phyloP scores from a whole-genome alignment of 495 filamentous ascomycete species.

The Aspergillus steynii region DNA sequence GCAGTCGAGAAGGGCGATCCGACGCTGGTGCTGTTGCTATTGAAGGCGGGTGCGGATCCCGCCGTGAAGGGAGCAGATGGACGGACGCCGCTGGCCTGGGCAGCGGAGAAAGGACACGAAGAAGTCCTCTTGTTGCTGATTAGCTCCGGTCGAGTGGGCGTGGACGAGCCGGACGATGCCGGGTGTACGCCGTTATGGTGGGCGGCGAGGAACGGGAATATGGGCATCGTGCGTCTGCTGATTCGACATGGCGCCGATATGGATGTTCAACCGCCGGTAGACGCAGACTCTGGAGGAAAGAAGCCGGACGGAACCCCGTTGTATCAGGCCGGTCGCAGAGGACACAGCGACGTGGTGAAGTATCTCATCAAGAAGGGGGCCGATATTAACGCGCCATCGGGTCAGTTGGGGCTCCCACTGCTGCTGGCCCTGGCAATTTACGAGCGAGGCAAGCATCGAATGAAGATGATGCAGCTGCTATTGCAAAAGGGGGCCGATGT shows the following conservation, averaged over 20 bases:
- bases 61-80: conserved; percentile 22
- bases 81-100: conserved; percentile 40
- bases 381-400: conserved; percentile 17
- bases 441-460: conserved; percentile 20
- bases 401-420: conserved; percentile 18
- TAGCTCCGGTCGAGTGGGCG: conserved; percentile 23
- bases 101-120: conserved; percentile 34
- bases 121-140: conserved; percentile 34
- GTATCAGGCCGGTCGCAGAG: conserved; percentile 27
- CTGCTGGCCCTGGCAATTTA: conserved; percentile 20
- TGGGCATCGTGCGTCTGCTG: conserved; percentile 22
- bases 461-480: conserved; percentile 25
- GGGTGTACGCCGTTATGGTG: conserved; percentile 36
- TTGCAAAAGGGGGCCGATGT: conserved; percentile 41
- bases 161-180: conserved; percentile 29
- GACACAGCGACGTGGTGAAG: conserved; percentile 23
- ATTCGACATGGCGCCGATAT: conserved; percentile 21
- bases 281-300: conserved; percentile 7
- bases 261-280: conserved; percentile 17
- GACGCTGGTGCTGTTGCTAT: conserved; percentile 21
- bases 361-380: conserved; percentile 30
- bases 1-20: conserved; percentile 26
- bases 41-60: conserved; percentile 24
- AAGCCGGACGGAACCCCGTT: conserved; percentile 19
- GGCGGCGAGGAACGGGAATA: conserved; percentile 29